A percentile compares a stretch with the other conserved stretches of the same genome.
phyloP scores from a whole-genome alignment of 148 eudicot genomes.

The Cornus controversa region DNA sequence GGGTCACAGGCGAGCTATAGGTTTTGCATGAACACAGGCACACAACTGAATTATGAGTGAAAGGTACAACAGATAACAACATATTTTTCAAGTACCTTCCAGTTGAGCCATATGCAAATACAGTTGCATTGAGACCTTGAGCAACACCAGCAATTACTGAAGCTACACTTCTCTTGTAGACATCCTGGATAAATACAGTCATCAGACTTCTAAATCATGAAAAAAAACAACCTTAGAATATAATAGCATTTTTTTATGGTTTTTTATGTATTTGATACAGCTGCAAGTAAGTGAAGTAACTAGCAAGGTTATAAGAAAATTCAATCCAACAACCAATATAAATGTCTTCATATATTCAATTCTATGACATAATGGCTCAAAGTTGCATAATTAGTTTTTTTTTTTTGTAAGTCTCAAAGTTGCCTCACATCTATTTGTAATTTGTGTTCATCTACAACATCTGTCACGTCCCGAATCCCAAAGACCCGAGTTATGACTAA shows the following conservation, averaged over 20 bases:
- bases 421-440: too few relatives aligned
- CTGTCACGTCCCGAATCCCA: too few relatives aligned
- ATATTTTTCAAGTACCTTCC: slow-evolving; percentile 54
- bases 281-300: neutral
- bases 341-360: neutral
- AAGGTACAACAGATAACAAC: neutral
- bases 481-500: too few relatives aligned
- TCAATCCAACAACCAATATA: neutral
- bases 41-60: neutral
- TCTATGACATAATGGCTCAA: too few relatives aligned
- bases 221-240: neutral
- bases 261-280: neutral
- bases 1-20: too few relatives aligned
- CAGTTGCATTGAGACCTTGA: slow-evolving; percentile 82
- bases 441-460: too few relatives aligned
- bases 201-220: slow-evolving; percentile 4
- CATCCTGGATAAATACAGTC: slow-evolving; percentile 46
- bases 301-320: neutral
- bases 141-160: slow-evolving; percentile 71
- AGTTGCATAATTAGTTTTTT: too few relatives aligned
- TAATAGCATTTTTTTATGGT: neutral
- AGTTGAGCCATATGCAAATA: slow-evolving; percentile 90
- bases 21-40: too few relatives aligned
- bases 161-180: slow-evolving; percentile 60
- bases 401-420: too few relatives aligned